phyloP scores from a whole-genome alignment of 2,329 filamentous ascomycete species.

The Amauroascus niger region DNA sequence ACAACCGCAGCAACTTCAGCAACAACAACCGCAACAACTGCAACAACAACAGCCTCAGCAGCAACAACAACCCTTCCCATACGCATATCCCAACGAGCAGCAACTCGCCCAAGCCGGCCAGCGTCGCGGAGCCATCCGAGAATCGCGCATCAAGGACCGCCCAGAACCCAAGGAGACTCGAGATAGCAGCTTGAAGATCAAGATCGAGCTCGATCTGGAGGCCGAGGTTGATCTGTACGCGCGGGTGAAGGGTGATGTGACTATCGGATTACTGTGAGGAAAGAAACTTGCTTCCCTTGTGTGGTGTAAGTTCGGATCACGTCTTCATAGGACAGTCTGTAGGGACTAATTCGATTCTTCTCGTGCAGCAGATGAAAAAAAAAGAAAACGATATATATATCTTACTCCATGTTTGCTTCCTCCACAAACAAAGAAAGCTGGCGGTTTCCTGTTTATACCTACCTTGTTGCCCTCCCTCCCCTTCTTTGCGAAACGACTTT shows the following conservation, averaged over 20 bases:
- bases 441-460: too few relatives aligned
- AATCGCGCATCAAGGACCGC: conserved; percentile 34
- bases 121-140: conserved; percentile 6
- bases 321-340: neutral
- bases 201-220: conserved; percentile 33
- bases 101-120: neutral
- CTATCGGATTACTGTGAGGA: conserved; percentile 32
- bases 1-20: neutral
- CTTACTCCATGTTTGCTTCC: too few relatives aligned
- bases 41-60: neutral
- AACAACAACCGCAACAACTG: neutral
- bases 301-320: conserved; percentile 1
- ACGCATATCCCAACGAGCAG: neutral
- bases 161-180: conserved; percentile 28
- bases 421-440: neutral
- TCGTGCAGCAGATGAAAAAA: neutral
- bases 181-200: conserved; percentile 35
- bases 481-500: too few relatives aligned
- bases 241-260: conserved; percentile 27
- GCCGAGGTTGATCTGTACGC: conserved; percentile 25
- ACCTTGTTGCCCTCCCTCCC: too few relatives aligned
- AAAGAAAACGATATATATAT: too few relatives aligned
- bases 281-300: neutral
- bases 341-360: neutral
- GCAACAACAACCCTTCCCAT: conserved; percentile 1